Evolutionary conservation across 225 moss, liverwort and hornwort genomes (phyloP).

Genomic region (Anthoceros angustus): DNA sequence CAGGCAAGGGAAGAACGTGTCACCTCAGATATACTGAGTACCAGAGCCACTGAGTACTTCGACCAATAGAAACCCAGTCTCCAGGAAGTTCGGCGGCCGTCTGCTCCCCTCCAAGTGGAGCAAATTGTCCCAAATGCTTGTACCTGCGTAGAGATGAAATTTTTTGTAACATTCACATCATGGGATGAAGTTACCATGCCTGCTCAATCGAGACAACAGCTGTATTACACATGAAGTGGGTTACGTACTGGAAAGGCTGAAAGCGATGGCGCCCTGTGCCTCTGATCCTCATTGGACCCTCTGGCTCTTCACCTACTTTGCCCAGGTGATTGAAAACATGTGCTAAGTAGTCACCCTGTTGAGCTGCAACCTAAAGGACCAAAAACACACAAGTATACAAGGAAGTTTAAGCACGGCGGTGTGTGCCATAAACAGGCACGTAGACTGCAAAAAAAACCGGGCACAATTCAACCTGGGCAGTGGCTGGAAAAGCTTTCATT

Average conservation of each 20-base stretch:
- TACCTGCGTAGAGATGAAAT: conserved; percentile 19
- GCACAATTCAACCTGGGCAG: conserved; percentile 35
- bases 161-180: not conserved
- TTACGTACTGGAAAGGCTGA: conserved; percentile 27
- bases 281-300: conserved; percentile 58
- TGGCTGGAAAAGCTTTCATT: conserved; percentile 78
- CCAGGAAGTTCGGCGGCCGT: conserved; percentile 75
- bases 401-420: not conserved
- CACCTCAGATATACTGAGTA: conserved; percentile 64
- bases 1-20: not conserved
- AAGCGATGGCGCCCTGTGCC: conserved; percentile 81
- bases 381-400: not conserved
- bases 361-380: conserved; percentile 55
- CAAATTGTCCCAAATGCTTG: conserved; percentile 84
- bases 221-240: not conserved
- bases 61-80: conserved; percentile 86
- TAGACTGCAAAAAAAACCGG: not conserved
- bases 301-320: conserved; percentile 18
- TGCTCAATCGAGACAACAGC: not conserved
- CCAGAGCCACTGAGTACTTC: conserved; percentile 92
- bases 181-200: not conserved
- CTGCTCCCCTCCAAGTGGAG: conserved; percentile 69
- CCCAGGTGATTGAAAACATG: conserved; percentile 56
- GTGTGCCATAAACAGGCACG: not conserved
- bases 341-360: conserved; percentile 72